Conservation (phyloP, 208 protist species). For the Kentomonas sorsogonicus region DNA sequence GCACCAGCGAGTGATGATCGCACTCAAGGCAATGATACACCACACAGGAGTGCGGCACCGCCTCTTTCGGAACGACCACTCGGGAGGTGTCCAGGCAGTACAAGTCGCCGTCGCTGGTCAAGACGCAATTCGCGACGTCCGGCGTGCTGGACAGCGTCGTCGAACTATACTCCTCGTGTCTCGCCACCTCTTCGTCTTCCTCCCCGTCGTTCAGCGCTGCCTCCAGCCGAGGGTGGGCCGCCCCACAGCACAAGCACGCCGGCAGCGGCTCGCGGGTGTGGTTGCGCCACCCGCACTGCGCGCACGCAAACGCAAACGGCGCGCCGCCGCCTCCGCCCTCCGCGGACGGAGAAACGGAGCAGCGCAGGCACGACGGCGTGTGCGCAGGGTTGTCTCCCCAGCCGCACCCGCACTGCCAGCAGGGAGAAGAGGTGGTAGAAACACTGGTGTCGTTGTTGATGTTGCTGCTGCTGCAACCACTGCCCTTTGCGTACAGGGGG, state of each 20-base stretch:
- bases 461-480: not conserved
- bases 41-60: too few relatives aligned
- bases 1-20: too few relatives aligned
- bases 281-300: constrained; percentile 30
- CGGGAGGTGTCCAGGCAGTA: too few relatives aligned
- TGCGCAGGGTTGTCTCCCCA: constrained; percentile 11
- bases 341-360: not conserved
- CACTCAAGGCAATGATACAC: too few relatives aligned
- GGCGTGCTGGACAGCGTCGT: too few relatives aligned
- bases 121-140: too few relatives aligned
- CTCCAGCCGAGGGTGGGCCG: constrained; percentile 34
- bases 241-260: constrained; percentile 48
- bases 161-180: too few relatives aligned
- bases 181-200: too few relatives aligned
- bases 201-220: too few relatives aligned
- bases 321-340: constrained; percentile 10
- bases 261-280: constrained; percentile 26
- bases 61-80: too few relatives aligned
- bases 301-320: constrained; percentile 50
- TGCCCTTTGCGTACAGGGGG: not conserved
- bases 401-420: constrained; percentile 59
- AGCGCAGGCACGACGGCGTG: not conserved
- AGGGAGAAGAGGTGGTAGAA: not conserved
- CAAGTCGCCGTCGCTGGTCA: too few relatives aligned
- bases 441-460: not conserved